Percentiles rank a stretch among this genome's conserved stretches.
phyloP scores from a whole-genome alignment of 2,329 filamentous ascomycete genomes.

The Penicillium sp. region DNA sequence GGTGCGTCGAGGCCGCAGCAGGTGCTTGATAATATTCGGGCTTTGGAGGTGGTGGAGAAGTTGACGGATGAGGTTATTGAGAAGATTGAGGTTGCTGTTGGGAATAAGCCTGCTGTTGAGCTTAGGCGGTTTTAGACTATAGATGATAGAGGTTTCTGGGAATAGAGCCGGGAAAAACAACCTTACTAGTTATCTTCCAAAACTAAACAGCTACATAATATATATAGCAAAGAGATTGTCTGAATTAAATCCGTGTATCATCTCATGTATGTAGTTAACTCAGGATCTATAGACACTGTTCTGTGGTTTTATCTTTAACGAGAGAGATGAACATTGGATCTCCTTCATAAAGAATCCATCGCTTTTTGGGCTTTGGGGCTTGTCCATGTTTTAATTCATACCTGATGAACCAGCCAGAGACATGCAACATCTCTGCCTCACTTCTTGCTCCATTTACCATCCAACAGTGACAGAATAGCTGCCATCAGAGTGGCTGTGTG shows the following conservation, averaged over 20 bases:
- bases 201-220: too few relatives aligned
- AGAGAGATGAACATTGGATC: background rate
- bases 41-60: slow-evolving; percentile 45
- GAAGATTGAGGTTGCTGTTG: slow-evolving; percentile 44
- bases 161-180: background rate
- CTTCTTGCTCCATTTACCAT: background rate
- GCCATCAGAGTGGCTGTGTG: background rate
- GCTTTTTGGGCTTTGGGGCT: background rate
- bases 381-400: too few relatives aligned
- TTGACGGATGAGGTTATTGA: slow-evolving; percentile 45
- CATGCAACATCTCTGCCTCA: background rate
- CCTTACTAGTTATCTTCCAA: background rate
- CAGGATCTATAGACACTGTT: background rate
- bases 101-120: slow-evolving; percentile 20
- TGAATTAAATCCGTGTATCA: background rate
- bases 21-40: slow-evolving; percentile 42
- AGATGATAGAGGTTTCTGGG: background rate
- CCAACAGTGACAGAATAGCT: background rate
- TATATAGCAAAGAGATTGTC: background rate
- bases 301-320: background rate
- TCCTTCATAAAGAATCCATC: background rate
- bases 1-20: slow-evolving; percentile 48
- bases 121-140: slow-evolving; percentile 15
- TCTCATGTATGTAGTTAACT: background rate
- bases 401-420: background rate